Evolutionary conservation across 352 stramenopile genomes (phyloP), one percentile per base, ranked within the genome.

Genomic region (Phytopythium helicoides): DNA sequence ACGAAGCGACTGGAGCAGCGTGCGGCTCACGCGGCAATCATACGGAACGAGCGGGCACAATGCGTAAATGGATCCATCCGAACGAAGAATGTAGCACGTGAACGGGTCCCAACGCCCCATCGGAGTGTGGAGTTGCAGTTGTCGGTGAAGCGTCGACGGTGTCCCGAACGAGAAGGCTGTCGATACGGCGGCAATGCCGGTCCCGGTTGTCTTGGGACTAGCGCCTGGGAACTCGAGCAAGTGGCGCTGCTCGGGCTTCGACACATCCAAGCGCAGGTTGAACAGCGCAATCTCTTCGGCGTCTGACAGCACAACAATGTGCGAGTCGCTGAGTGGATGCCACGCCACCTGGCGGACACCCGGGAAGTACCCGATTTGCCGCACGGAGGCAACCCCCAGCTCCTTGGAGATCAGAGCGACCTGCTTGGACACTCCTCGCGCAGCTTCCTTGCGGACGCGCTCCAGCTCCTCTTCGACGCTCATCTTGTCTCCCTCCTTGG

Each of bases 221-320:
- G 73, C 73, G 10, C 55, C 50, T 4, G 67, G 54, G 25, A 88
- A 77, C 45, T 87, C 67, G 47, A 93, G 60, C 34, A 61, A 16
- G 47, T 91, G 76, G 47, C 71, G 71, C 61, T 93, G 83, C 59
- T 93, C 81, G 6, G 81, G 71, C 65, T 81, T 86, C 21, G 74
- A 71, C 34, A 83, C 75, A 51, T 89, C 80, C 28, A 83, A 68
- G 14, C 64, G 55, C 19, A 81, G 70, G 60, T 87, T 85, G 42
- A 89, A 89, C 16, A 93, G 52, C 21, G 66, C 61, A n/a, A 93
- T 50, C 58, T 93, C 83, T 37, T 93, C 83, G 0, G 71, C 76
- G 50, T 90, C 81, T 22, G 76, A 88, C 25, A 93, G 66, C 48
- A 87, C 73, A 19, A 85, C 75, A n/a, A 92, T 18, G 47, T 93